Percentiles rank a stretch among this genome's conserved stretches.
Conservation (phyloP, 352 stramenopile genomes). For the Pythium phragmitis region DNA sequence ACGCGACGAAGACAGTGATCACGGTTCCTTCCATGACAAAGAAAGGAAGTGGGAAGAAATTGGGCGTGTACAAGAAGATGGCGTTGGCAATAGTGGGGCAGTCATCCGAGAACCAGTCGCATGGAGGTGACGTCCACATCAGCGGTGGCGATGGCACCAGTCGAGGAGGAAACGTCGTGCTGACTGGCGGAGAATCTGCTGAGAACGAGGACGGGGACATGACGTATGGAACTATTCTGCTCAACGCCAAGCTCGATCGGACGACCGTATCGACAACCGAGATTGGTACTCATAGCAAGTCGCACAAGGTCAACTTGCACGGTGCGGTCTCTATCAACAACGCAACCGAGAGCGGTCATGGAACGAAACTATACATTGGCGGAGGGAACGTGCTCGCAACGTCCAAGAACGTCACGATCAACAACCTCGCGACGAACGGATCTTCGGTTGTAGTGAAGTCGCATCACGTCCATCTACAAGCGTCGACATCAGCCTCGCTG, state of each 20-base stretch:
- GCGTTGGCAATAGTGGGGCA: constrained; percentile 57
- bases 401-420: constrained; percentile 44
- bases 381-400: constrained; percentile 41
- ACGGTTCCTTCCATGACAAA: constrained; percentile 16
- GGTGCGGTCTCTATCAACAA: constrained; percentile 61
- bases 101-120: constrained; percentile 39
- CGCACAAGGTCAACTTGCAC: constrained; percentile 54
- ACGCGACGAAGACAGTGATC: constrained; percentile 16
- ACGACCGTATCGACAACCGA: constrained; percentile 47
- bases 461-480: constrained; percentile 28
- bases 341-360: constrained; percentile 31
- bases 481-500: constrained; percentile 1
- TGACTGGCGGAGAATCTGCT: constrained; percentile 41
- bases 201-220: constrained; percentile 26
- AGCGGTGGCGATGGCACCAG: constrained; percentile 46
- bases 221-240: constrained; percentile 36
- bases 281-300: constrained; percentile 53
- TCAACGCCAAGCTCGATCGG: constrained; percentile 56
- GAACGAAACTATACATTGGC: constrained; percentile 43
- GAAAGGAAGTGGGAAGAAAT: neutral
- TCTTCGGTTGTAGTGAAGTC: constrained; percentile 48
- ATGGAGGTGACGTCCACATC: constrained; percentile 57
- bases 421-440: constrained; percentile 37
- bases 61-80: constrained; percentile 27
- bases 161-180: constrained; percentile 45